Conservation (phyloP, 2,329 filamentous ascomycete species). For the Colletotrichum sp. region DNA sequence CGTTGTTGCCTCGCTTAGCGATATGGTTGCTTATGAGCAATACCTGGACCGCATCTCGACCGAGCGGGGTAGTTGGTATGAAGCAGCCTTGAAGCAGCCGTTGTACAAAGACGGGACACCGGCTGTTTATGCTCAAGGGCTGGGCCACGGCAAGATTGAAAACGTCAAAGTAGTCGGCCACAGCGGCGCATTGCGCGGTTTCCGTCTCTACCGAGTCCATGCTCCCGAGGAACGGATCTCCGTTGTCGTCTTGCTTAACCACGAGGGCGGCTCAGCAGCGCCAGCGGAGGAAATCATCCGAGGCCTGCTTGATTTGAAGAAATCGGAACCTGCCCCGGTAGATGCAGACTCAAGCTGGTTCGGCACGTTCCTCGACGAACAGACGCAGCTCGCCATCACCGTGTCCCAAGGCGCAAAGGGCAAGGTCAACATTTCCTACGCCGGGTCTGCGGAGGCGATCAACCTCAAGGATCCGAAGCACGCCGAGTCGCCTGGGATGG, state of each 20-base stretch:
- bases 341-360: constrained; percentile 29
- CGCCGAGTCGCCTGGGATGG: constrained; percentile 27
- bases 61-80: constrained; percentile 38
- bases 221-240: constrained; percentile 37
- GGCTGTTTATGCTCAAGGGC: constrained; percentile 41
- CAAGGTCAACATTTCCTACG: constrained; percentile 34
- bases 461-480: constrained; percentile 21
- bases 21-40: constrained; percentile 51
- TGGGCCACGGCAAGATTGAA: constrained; percentile 29
- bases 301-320: constrained; percentile 28
- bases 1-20: constrained; percentile 44
- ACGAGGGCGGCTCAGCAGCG: constrained; percentile 32
- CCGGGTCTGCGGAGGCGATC: constrained; percentile 26
- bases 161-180: constrained; percentile 37
- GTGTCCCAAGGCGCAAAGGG: constrained; percentile 29
- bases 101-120: constrained; percentile 33
- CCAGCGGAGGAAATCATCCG: constrained; percentile 35
- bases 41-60: constrained; percentile 36
- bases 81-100: constrained; percentile 16
- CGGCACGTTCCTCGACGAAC: constrained; percentile 41
- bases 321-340: constrained; percentile 11
- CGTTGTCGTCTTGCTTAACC: constrained; percentile 44
- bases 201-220: constrained; percentile 38
- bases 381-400: constrained; percentile 35
- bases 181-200: constrained; percentile 46